Evolutionary conservation across 257 asterid species (phyloP), one percentile per base, ranked within the genome.

Genomic region (Petunia axillaris): DNA sequence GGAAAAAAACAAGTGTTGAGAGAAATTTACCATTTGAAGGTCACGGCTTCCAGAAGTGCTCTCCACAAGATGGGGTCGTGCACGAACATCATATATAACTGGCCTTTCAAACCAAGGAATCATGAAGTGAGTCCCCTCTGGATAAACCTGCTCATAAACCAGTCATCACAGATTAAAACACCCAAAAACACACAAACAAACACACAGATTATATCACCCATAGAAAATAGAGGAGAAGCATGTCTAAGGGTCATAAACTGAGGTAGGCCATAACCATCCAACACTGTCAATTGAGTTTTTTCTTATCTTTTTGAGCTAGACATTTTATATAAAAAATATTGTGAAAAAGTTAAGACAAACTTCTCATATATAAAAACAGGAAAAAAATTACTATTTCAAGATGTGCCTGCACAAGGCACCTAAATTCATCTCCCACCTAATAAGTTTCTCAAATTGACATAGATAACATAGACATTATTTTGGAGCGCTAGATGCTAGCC

Each of bases 31-130:
- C 97, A 93, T 94, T 91, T 94, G 98, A 83, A 94, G 97, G 78
- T 94, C 98, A 44, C 97, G 98, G 84, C 98, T 94, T 40, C 98
- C 97, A 1, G 98, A 94, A 60, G 93, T 90, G 89, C 98, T 94
- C 83, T 94, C 98, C 82, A 94, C 97, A 14, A 93, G 84, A 81
- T 93, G 92, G 64, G 98, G 94, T 77, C 97, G 93, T n/a, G 98
- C 98, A 48, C 98, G 95, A 40, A 94, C 98, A 88, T 94, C 98
- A 85, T 94, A 94, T 63, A 94, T 90, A 36, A 82, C 81, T 67
- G 97, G 97, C 85, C 98, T 93, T 82, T 94, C 98, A 70, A 94
- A 91, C 98, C 98, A 94, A 64, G 98, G 98, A 65, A 92, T 77
- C 96, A 94, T 91, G 82, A 94, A 81, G 83, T 94, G 98, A 15